phyloP scores from a whole-genome alignment of 192 early-diverging fungal genomes.

The Pilaira anomala region DNA sequence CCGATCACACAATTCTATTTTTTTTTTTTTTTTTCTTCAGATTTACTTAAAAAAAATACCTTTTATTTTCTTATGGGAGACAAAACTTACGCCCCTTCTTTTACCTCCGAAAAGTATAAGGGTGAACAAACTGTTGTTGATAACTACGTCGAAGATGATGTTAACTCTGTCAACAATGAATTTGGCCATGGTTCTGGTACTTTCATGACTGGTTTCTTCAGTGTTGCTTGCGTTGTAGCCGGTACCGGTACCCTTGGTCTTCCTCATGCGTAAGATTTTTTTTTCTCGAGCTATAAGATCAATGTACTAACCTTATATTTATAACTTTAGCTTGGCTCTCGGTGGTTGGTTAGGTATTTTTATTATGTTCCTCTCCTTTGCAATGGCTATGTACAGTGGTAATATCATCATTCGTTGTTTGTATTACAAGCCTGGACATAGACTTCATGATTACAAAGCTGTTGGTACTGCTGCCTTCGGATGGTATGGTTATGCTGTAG shows the following conservation, averaged over 20 bases:
- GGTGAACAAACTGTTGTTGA: slow-evolving; percentile 18
- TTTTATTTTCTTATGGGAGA: too few species aligned
- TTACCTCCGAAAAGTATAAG: slow-evolving; percentile 9
- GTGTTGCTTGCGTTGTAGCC: slow-evolving; percentile 47
- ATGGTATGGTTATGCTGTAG: slow-evolving; percentile 52
- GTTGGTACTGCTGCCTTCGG: slow-evolving; percentile 79
- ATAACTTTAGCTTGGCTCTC: slow-evolving; percentile 38
- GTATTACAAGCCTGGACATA: slow-evolving; percentile 58
- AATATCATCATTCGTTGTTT: slow-evolving; percentile 72
- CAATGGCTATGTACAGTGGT: slow-evolving; percentile 71
- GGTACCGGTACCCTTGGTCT: slow-evolving; percentile 85
- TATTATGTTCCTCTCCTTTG: slow-evolving; percentile 64
- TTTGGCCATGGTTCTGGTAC: slow-evolving; percentile 21
- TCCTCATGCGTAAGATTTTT: slow-evolving; percentile 55
- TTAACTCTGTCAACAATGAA: slow-evolving; percentile 13
- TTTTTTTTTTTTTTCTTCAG: background rate
- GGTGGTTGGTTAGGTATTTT: slow-evolving; percentile 75
- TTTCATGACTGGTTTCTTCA: slow-evolving; percentile 24
- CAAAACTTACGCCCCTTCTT: background rate
- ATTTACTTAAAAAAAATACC: too few species aligned
- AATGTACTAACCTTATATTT: too few species aligned
- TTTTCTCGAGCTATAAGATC: too few species aligned
- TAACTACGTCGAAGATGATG: slow-evolving; percentile 18
- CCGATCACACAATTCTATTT: background rate
- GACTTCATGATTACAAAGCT: slow-evolving; percentile 57